Evolutionary conservation across 305 asterid species (phyloP).

Genomic region (Solanum hybrid): DNA sequence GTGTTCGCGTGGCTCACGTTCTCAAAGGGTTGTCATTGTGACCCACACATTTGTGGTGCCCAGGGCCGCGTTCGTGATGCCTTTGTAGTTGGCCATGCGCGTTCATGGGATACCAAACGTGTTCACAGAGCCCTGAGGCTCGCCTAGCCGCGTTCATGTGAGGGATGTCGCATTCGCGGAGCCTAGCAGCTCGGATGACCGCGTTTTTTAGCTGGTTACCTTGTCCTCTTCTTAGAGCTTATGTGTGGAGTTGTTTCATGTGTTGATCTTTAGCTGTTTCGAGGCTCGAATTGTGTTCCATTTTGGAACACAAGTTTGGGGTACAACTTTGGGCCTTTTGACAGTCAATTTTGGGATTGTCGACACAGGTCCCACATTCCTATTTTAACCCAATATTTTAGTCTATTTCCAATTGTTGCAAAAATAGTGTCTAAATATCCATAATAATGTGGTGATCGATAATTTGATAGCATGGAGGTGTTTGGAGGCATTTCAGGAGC

Average conservation of each 20-base stretch:
- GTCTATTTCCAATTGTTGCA: not conserved
- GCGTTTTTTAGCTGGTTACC: not conserved
- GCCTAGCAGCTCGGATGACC: not conserved
- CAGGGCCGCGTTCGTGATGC: rapidly evolving
- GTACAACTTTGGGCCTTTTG: not conserved
- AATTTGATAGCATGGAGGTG: not conserved
- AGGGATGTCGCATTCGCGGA: not conserved
- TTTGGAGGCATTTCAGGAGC: not conserved
- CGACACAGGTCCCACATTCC: not conserved
- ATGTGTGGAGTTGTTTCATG: not conserved
- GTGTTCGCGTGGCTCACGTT: too few relatives aligned
- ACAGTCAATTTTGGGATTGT: not conserved
- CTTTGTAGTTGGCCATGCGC: not conserved
- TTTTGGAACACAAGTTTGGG: not conserved
- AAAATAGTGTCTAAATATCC: not conserved
- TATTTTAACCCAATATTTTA: not conserved
- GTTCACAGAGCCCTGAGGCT: not conserved
- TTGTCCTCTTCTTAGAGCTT: not conserved
- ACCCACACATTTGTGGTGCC: not conserved
- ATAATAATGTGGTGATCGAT: too few relatives aligned
- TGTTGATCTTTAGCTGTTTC: not conserved
- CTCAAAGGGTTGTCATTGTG: not conserved
- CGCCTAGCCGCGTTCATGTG: not conserved
- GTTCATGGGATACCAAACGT: not conserved
- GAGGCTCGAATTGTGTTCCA: not conserved